These are phyloP conservation scores for Cnidoscolus chayamansa DNA, from an alignment of 441 rosid species.

Conservation along the genomic window DNA sequence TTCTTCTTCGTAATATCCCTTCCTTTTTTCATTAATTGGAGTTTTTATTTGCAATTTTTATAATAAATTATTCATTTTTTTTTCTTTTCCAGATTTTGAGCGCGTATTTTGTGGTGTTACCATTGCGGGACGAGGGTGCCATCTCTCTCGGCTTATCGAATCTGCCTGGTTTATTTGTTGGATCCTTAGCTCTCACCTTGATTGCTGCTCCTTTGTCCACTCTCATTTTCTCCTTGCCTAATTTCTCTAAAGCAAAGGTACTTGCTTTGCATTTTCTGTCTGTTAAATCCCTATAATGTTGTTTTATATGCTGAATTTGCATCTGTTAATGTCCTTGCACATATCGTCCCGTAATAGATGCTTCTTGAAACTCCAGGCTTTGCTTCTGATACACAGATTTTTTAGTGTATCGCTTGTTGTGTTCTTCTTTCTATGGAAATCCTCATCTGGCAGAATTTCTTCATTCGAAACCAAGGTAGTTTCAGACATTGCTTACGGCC, in stretches of 20 bases:
- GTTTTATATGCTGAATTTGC: background rate
- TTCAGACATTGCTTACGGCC: background rate
- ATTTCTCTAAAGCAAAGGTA: slow-evolving; percentile 76
- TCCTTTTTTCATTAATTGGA: background rate
- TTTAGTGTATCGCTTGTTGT: slow-evolving; percentile 76
- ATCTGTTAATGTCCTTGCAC: background rate
- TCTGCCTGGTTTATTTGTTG: slow-evolving; percentile 69
- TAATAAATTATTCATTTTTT: background rate
- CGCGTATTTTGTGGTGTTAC: slow-evolving; percentile 82
- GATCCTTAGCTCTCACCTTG: slow-evolving; percentile 72
- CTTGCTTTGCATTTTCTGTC: background rate
- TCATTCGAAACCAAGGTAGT: slow-evolving; percentile 49
- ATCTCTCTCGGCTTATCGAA: slow-evolving; percentile 76
- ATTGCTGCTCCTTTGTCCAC: slow-evolving; percentile 89
- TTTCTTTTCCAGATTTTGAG: slow-evolving; percentile 51
- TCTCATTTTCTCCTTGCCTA: slow-evolving; percentile 69
- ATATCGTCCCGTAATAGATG: slow-evolving; percentile 29
- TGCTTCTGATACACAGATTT: slow-evolving; percentile 87
- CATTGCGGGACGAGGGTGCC: slow-evolving; percentile 86
- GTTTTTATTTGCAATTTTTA: background rate
- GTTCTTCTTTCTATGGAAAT: slow-evolving; percentile 73
- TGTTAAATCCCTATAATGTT: background rate
- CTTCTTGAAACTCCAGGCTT: slow-evolving; percentile 70
- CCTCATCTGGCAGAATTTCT: slow-evolving; percentile 47
- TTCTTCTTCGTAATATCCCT: slow-evolving; percentile 72